These are phyloP conservation scores for Mycena latifolia DNA, from an alignment of 768 basidiomycete genomes.

Conservation along the genomic window DNA sequence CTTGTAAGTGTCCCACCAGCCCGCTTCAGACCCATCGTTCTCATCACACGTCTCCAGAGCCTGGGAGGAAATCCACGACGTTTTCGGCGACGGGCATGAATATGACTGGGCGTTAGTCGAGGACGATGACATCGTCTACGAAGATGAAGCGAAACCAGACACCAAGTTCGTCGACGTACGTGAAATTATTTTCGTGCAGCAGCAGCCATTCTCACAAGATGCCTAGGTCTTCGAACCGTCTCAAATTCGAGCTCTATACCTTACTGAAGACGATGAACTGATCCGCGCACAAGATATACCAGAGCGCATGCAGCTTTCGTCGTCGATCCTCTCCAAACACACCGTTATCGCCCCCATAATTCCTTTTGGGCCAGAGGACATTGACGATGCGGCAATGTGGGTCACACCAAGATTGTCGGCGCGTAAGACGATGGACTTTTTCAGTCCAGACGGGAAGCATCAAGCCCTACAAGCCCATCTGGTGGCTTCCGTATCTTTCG, in stretches of 20 bases:
- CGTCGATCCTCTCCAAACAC: constrained; percentile 62
- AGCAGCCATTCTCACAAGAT: constrained; percentile 17
- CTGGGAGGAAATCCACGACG: constrained; percentile 96
- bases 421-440: constrained; percentile 79
- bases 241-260: constrained; percentile 88
- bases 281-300: constrained; percentile 93
- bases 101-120: constrained; percentile 95
- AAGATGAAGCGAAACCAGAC: constrained; percentile 72
- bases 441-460: constrained; percentile 72
- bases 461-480: constrained; percentile 73
- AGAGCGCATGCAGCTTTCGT: constrained; percentile 93
- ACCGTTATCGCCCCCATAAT: constrained; percentile 51
- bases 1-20: constrained; percentile 55
- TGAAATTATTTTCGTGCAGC: constrained; percentile 31
- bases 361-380: constrained; percentile 75
- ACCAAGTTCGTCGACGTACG: constrained; percentile 89
- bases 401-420: constrained; percentile 83
- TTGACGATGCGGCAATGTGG: constrained; percentile 90
- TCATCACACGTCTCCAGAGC: constrained; percentile 67
- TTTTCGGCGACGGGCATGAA: constrained; percentile 96
- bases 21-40: constrained; percentile 21
- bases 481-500: constrained; percentile 82
- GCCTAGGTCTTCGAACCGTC: constrained; percentile 96
- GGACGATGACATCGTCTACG: constrained; percentile 72
- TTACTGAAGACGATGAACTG: constrained; percentile 94